A percentile compares a stretch with the other conserved stretches of the same genome.
These are phyloP conservation scores for Colletotrichum lentis DNA, from an alignment of 2,329 filamentous ascomycete genomes.

Conservation along the genomic window DNA sequence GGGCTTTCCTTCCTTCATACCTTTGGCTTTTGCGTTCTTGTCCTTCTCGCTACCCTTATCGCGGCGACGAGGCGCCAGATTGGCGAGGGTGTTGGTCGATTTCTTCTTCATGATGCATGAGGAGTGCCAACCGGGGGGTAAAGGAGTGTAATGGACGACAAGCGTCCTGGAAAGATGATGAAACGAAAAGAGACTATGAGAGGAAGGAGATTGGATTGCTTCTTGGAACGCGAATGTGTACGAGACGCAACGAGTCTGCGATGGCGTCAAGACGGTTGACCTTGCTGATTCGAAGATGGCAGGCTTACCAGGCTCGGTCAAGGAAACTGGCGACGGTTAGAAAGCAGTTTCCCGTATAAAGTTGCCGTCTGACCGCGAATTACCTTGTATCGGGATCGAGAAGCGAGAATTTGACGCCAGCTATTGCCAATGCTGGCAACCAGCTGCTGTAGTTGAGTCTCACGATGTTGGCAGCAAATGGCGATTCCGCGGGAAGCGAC, in stretches of 20 bases:
- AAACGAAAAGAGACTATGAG: not conserved
- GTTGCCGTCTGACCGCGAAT: not conserved
- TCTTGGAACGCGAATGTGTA: not conserved
- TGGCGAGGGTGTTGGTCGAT: conserved; percentile 26
- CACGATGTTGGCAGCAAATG: not conserved
- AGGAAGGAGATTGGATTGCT: not conserved
- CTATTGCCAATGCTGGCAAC: conserved; percentile 11
- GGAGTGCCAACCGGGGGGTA: not conserved
- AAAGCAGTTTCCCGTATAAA: not conserved
- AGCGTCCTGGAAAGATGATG: not conserved
- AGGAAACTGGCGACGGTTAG: not conserved
- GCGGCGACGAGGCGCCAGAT: conserved; percentile 26
- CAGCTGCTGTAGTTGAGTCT: conserved; percentile 11
- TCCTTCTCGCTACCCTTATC: conserved; percentile 18
- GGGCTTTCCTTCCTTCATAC: not conserved
- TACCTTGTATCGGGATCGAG: not conserved
- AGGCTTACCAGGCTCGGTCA: not conserved
- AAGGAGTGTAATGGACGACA: conserved; percentile 17
- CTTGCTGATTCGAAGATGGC: not conserved
- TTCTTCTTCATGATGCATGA: conserved; percentile 33
- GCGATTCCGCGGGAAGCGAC: not conserved
- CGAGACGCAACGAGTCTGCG: not conserved
- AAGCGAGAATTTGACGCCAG: not conserved
- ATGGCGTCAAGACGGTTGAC: not conserved
- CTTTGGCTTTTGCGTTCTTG: not conserved